These are phyloP conservation scores for Rosa persica DNA, from an alignment of 306 rosid species.

Conservation along the genomic window DNA sequence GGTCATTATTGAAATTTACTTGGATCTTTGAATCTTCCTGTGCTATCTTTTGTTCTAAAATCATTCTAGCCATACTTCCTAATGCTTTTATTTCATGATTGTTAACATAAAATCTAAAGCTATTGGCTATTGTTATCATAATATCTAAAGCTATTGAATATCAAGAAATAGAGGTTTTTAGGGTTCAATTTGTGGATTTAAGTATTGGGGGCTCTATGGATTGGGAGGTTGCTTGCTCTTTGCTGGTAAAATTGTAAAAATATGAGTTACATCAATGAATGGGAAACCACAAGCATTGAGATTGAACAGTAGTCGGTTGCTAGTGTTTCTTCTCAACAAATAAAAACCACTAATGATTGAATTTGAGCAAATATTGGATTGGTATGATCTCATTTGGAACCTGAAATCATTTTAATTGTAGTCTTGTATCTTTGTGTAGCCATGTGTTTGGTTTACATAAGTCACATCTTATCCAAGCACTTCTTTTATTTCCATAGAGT, in stretches of 20 bases:
- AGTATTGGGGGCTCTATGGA: neutral
- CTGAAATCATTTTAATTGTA: neutral
- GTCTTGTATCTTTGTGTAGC: neutral
- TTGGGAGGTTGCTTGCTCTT: neutral
- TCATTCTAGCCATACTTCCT: neutral
- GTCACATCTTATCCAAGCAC: neutral
- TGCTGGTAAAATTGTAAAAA: neutral
- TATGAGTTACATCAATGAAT: neutral
- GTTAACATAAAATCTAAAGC: neutral
- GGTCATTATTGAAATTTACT: constrained; percentile 36
- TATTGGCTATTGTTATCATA: neutral
- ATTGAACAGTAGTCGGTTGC: neutral
- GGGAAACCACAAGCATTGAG: neutral
- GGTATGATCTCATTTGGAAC: neutral
- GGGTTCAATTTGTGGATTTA: neutral
- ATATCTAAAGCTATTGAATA: neutral
- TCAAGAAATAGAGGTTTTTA: neutral
- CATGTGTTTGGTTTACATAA: neutral
- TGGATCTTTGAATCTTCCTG: neutral
- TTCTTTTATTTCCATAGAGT: neutral
- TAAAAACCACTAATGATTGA: neutral
- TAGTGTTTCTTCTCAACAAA: neutral
- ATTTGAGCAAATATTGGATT: neutral
- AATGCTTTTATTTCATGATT: neutral
- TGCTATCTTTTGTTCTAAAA: neutral